Evolutionary conservation across 805 yeast genomes (phyloP), one percentile per base, ranked within the genome.

Genomic region (Ogataea naganishii): DNA sequence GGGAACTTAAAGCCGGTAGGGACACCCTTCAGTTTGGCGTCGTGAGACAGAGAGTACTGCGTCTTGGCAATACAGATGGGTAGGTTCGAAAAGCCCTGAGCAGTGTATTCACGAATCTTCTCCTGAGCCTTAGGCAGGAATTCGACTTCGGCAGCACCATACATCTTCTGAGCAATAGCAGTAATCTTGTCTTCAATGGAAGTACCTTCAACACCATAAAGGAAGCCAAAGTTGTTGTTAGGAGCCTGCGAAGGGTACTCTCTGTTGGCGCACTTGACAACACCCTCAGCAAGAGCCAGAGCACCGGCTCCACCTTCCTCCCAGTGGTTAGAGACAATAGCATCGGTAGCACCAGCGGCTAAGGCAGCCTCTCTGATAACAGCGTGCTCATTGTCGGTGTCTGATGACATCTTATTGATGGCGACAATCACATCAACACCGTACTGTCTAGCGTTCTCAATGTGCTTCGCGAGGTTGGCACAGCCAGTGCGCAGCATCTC

Each of bases 21-120:
- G 24, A 85, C 96, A 53, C 96, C 96, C 64, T 88, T 88, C 56
- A 92, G 70, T 14, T 73, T 64, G 25, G 97, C 86, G 58, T 89
- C 97, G 52, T 88, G 96, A 3, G 96, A 86, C 43, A 89, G 66
- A 1, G 96, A 85, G 66, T 89, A 89, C 60, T 89, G 98, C 2
- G 98, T 89, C 69, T 89, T 89, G 35, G 98, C 98, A 49, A 89
- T 82, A 62, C 98, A 89, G 45, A 89, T 79, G 34, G 97, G 98
- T 52, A 89, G 65, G 51, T 85, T 75, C 39, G 79, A 86, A 56
- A 80, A 89, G 3, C 96, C 96, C 64, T 86, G 96, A 30, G 66
- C 58, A 20, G 85, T 78, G 63, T 85, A 88, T 34, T 75, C 70
- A 38, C 78, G 85, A 42, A 89, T 77, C 61, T 86, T 86, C 49